Base-by-base conservation (phyloP, 2,329 filamentous ascomycete species). In the Balansia obtecta region DNA sequence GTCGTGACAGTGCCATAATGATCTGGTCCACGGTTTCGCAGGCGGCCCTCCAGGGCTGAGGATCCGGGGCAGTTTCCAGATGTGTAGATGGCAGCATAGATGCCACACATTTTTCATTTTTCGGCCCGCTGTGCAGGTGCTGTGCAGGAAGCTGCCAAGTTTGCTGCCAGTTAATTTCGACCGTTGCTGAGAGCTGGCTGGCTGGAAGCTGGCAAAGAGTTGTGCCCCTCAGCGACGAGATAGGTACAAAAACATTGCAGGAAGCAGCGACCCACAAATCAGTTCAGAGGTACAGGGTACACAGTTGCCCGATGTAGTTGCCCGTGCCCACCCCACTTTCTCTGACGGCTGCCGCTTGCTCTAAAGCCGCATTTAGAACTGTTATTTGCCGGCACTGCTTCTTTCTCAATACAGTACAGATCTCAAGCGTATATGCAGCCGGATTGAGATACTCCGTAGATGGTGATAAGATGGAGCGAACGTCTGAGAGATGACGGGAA, bases 21-120 rank as follows among this genome's bases (percentile, higher is more conserved):
- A 58, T 83, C 81, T 2, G 79, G 81, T 1, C 79, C 80, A 56
- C 80, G 75, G 37, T 73, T 80, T 54, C 65, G 66, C 20, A 83
- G 70, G 16, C 72, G 63, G 39, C 64, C 60, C 51, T 64, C 64
- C n/a, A 82, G 60, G 1, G 67, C 62, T 1, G 64, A 53, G 1
- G 57, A 60, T 18, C 65, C 58, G 16, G 58, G 54, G 40, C 61
- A 58, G 45, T 58, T 52, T 61, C 60, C 46, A 20, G 56, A 55
- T 38, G 53, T 42, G 18, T 72, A 73, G 48, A 83, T 68, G 40
- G 67, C 64, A 37, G 69, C 73, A 61, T 82, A 71, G 49, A 83
- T 83, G 54, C 80, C 80, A 62, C 80, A 83, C 80, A 83, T 82
- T 54, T 22, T 56, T 20, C 80, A 83, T 82, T 54, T 22, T 56